Conservation (phyloP, 2,329 filamentous ascomycete genomes). For the Epicoccum nigrum region DNA sequence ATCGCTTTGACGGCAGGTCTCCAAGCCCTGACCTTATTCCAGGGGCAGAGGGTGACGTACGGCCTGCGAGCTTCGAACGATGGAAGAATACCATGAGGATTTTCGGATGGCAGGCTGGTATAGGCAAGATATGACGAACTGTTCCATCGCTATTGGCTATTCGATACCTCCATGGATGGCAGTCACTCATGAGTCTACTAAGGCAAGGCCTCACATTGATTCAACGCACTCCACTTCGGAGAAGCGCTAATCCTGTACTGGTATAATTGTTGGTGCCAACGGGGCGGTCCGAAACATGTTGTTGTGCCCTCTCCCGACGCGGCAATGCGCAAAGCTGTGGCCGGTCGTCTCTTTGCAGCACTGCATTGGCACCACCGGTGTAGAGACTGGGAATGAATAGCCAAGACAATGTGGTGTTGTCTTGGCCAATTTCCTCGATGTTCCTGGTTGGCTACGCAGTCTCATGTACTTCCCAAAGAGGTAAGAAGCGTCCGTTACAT, state of each 20-base stretch:
- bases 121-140: conserved; percentile 9
- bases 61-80: neutral
- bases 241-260: neutral
- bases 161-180: neutral
- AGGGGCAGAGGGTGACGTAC: neutral
- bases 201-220: neutral
- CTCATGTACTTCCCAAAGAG: neutral
- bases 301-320: neutral
- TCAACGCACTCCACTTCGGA: neutral
- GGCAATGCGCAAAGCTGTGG: neutral
- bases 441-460: neutral
- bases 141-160: neutral
- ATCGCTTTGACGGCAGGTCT: neutral
- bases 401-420: conserved; percentile 2
- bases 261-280: conserved; percentile 1
- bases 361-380: conserved; percentile 3
- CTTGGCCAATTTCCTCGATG: conserved; percentile 6
- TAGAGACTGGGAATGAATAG: conserved; percentile 8
- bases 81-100: neutral
- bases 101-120: conserved; percentile 1
- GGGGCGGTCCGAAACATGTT: conserved; percentile 11
- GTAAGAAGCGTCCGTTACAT: conserved; percentile 5
- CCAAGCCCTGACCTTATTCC: neutral
- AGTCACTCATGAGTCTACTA: neutral
- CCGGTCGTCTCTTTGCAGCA: neutral